Percentiles rank a stretch among this genome's conserved stretches.
phyloP scores from a whole-genome alignment of 1,139 yeast genomes.

The Candida dubliniensis region DNA sequence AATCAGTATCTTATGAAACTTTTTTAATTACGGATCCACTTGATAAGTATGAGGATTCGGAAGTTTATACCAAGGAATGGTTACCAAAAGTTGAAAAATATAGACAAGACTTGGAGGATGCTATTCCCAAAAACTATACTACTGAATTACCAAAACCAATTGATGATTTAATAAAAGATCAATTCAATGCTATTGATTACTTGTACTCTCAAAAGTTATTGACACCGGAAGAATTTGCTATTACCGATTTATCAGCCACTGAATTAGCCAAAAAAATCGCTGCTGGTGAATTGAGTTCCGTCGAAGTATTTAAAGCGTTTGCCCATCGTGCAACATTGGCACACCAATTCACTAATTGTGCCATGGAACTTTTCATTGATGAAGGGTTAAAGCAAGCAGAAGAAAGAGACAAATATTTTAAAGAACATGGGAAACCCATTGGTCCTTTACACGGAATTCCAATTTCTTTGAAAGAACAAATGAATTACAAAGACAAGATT shows the following conservation, averaged over 20 bases:
- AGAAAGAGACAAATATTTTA: constrained; percentile 29
- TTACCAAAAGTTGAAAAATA: constrained; percentile 53
- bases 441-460: constrained; percentile 45
- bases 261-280: constrained; percentile 38
- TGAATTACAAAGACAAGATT: constrained; percentile 54
- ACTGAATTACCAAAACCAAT: constrained; percentile 43
- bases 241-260: constrained; percentile 46
- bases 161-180: constrained; percentile 35
- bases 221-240: constrained; percentile 42
- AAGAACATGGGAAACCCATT: constrained; percentile 21
- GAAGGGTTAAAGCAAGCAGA: constrained; percentile 31
- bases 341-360: constrained; percentile 45
- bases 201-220: constrained; percentile 43
- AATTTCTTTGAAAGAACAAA: constrained; percentile 52
- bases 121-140: constrained; percentile 42
- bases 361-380: constrained; percentile 36
- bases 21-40: constrained; percentile 18
- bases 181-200: constrained; percentile 47
- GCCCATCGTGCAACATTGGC: constrained; percentile 50
- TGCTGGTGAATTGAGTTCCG: constrained; percentile 35
- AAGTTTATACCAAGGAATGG: constrained; percentile 33
- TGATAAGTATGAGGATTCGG: constrained; percentile 34
- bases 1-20: constrained; percentile 13
- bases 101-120: constrained; percentile 39
- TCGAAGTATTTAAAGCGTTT: constrained; percentile 49